These are phyloP conservation scores for Trichophaea hybrida DNA, from an alignment of 2,329 filamentous ascomycete species.

Conservation along the genomic window DNA sequence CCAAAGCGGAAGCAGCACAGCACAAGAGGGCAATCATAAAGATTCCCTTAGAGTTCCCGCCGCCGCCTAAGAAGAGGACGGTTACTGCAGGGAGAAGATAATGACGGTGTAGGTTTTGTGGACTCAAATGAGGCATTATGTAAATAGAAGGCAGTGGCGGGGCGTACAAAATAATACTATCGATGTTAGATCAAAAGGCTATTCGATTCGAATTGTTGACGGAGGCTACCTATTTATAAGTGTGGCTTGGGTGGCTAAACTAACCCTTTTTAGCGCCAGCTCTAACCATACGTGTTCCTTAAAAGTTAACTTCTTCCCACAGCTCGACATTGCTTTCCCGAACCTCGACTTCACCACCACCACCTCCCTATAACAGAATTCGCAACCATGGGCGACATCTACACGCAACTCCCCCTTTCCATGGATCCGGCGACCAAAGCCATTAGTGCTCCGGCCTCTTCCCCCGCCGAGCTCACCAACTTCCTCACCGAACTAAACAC, in stretches of 20 bases:
- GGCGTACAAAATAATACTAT: no score
- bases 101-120: neutral
- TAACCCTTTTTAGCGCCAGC: no score
- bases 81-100: slow-evolving; percentile 23
- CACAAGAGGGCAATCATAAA: slow-evolving; percentile 56
- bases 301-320: neutral
- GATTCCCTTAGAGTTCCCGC: slow-evolving; percentile 73
- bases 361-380: slow-evolving; percentile 2
- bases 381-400: slow-evolving; percentile 49
- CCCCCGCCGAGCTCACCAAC: slow-evolving; percentile 41
- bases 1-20: slow-evolving; percentile 45
- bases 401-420: slow-evolving; percentile 65
- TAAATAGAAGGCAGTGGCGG: no score
- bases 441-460: slow-evolving; percentile 38
- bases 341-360: neutral
- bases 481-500: slow-evolving; percentile 63
- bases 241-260: no score
- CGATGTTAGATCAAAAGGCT: no score
- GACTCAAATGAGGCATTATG: no score
- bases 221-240: no score
- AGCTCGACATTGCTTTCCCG: neutral
- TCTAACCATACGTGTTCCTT: neutral
- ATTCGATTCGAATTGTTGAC: no score
- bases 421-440: slow-evolving; percentile 73
- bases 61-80: slow-evolving; percentile 35